These are phyloP conservation scores for Cordyceps sp. DNA, from an alignment of 2,329 filamentous ascomycete species.

Conservation along the genomic window DNA sequence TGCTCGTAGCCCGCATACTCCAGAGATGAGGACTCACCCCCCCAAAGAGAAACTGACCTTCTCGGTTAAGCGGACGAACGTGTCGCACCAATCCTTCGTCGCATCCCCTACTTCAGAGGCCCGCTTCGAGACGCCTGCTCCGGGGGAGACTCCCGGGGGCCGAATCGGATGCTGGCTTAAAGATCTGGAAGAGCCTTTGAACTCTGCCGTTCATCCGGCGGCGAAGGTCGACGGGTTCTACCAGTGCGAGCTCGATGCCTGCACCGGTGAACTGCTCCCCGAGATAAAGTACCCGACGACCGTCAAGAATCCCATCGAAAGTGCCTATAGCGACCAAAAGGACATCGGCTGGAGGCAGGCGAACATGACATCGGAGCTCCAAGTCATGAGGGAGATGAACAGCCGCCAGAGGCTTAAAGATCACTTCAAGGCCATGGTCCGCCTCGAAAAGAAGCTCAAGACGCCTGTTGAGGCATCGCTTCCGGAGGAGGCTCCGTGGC, in stretches of 20 bases:
- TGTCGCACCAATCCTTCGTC: no score
- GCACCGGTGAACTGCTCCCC: slow-evolving; percentile 15
- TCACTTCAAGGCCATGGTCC: neutral
- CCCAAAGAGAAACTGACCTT: no score
- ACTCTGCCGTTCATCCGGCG: no score
- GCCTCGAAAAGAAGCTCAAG: neutral
- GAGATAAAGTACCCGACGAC: slow-evolving; percentile 17
- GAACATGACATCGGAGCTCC: slow-evolving; percentile 11
- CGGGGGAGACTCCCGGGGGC: no score
- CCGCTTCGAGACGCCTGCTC: no score
- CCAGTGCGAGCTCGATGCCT: slow-evolving; percentile 22
- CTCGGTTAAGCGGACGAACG: no score
- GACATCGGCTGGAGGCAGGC: slow-evolving; percentile 11
- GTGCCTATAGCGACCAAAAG: slow-evolving; percentile 2
- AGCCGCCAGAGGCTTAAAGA: slow-evolving; percentile 7
- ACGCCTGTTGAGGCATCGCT: neutral
- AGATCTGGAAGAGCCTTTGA: no score
- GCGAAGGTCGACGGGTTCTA: no score
- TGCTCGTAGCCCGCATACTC: no score
- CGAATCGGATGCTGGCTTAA: no score
- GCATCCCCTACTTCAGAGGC: no score
- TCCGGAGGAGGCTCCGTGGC: slow-evolving; percentile 7
- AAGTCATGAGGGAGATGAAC: slow-evolving; percentile 10
- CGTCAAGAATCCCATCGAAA: slow-evolving; percentile 2
- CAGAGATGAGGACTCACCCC: no score